These are phyloP conservation scores for Colletotrichum godetiae DNA, from an alignment of 2,329 filamentous ascomycete species.

Conservation along the genomic window DNA sequence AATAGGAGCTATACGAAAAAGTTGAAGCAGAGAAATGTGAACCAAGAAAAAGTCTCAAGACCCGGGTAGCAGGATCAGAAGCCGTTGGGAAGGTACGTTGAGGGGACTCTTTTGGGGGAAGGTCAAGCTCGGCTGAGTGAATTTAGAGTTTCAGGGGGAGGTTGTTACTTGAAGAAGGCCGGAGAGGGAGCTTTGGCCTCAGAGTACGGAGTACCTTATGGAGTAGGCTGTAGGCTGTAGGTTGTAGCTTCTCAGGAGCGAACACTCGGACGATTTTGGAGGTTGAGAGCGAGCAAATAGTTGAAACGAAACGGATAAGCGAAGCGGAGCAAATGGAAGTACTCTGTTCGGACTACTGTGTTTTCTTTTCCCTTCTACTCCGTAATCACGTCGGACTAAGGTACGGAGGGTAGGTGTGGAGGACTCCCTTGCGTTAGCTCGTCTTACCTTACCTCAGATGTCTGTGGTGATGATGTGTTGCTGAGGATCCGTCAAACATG, in stretches of 20 bases:
- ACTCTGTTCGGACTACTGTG: neutral
- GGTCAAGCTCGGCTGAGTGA: neutral
- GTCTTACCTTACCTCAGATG: neutral
- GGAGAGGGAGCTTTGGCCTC: neutral
- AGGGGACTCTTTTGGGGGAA: neutral
- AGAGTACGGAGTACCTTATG: too few species aligned
- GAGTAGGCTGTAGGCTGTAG: too few species aligned
- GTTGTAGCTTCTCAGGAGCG: neutral
- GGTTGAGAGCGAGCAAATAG: neutral
- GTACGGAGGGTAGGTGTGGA: neutral
- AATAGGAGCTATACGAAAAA: neutral
- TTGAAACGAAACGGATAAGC: conserved; percentile 9
- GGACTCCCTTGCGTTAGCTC: neutral
- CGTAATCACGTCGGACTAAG: neutral
- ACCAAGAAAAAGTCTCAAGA: neutral
- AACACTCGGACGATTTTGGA: conserved; percentile 5
- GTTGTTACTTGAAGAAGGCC: neutral
- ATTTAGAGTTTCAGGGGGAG: neutral
- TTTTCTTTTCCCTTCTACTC: neutral
- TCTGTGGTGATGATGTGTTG: neutral
- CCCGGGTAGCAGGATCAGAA: neutral
- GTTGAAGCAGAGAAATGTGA: neutral
- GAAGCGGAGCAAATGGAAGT: neutral
- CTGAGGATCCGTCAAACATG: neutral
- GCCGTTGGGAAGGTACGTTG: neutral